Percentiles rank a stretch among this genome's conserved stretches.
Evolutionary conservation across 805 yeast genomes (phyloP).

Genomic region (Candida vaughaniae): DNA sequence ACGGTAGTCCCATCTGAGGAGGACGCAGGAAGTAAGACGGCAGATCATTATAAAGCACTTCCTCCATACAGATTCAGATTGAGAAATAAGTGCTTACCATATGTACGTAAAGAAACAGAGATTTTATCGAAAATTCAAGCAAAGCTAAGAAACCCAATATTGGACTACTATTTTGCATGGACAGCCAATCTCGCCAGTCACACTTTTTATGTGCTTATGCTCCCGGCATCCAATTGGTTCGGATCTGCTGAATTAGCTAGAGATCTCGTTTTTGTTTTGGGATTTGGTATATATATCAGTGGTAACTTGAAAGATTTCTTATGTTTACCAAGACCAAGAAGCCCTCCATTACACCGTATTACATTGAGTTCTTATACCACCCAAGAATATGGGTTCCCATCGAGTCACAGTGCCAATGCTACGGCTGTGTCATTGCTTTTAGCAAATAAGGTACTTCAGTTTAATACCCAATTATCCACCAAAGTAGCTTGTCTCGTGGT

Average conservation of each 20-base stretch:
- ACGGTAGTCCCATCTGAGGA: not conserved
- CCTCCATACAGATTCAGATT: slow-evolving; percentile 53
- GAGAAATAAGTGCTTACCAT: slow-evolving; percentile 54
- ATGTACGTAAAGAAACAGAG: slow-evolving; percentile 64
- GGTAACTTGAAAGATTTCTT: slow-evolving; percentile 81
- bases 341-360: slow-evolving; percentile 88
- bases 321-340: slow-evolving; percentile 87
- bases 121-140: slow-evolving; percentile 58
- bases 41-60: slow-evolving; percentile 59
- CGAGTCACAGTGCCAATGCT: slow-evolving; percentile 94
- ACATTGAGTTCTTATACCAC: slow-evolving; percentile 91
- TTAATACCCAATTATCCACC: slow-evolving; percentile 5
- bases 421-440: slow-evolving; percentile 68
- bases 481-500: slow-evolving; percentile 14
- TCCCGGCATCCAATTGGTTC: slow-evolving; percentile 84
- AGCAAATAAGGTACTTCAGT: slow-evolving; percentile 7
- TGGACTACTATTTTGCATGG: slow-evolving; percentile 80
- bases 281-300: slow-evolving; percentile 68
- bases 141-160: slow-evolving; percentile 41
- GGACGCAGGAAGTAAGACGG: slow-evolving; percentile 41
- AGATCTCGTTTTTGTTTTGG: slow-evolving; percentile 58
- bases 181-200: slow-evolving; percentile 91
- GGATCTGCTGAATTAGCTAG: slow-evolving; percentile 60
- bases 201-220: slow-evolving; percentile 85
- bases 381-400: slow-evolving; percentile 92